Conservation (phyloP, 495 filamentous ascomycete species). For the Xeromyces bisporus region DNA sequence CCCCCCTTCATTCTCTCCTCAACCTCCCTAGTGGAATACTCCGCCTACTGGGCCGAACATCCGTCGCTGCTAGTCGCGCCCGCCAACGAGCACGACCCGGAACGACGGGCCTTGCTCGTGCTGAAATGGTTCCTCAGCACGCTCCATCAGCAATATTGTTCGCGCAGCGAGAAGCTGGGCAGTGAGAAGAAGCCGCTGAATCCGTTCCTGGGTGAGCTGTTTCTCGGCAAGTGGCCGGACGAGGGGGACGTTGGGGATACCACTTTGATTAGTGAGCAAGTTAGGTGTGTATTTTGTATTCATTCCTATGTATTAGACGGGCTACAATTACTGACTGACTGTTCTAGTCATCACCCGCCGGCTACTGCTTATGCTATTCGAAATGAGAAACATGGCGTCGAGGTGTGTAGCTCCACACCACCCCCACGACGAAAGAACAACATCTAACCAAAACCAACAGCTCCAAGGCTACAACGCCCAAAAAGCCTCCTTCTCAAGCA, state of each 20-base stretch:
- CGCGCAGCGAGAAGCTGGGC: slow-evolving; percentile 74
- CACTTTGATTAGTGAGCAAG: slow-evolving; percentile 60
- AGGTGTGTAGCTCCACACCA: slow-evolving; percentile 19
- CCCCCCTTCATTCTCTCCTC: slow-evolving; percentile 72
- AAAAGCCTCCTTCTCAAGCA: slow-evolving; percentile 82
- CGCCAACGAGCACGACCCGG: slow-evolving; percentile 59
- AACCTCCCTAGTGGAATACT: slow-evolving; percentile 66
- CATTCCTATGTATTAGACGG: background rate
- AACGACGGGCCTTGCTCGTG: slow-evolving; percentile 71
- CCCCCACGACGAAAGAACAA: background rate
- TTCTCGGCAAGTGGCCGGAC: slow-evolving; percentile 75
- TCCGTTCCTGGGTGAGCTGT: slow-evolving; percentile 81
- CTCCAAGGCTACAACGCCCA: slow-evolving; percentile 96
- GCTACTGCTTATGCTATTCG: slow-evolving; percentile 87
- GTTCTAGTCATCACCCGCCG: slow-evolving; percentile 79
- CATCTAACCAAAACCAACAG: slow-evolving; percentile 10
- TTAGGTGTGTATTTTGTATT: slow-evolving; percentile 35
- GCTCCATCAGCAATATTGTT: slow-evolving; percentile 86
- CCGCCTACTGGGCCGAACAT: slow-evolving; percentile 73
- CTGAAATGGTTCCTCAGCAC: slow-evolving; percentile 96
- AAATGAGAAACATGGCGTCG: slow-evolving; percentile 68
- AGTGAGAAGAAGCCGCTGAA: slow-evolving; percentile 97
- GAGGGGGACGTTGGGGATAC: slow-evolving; percentile 50
- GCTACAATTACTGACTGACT: slow-evolving; percentile 1
- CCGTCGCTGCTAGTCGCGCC: slow-evolving; percentile 53